Percentiles rank a stretch among this genome's conserved stretches.
These are phyloP conservation scores for Penicillium coprophilum DNA, from an alignment of 495 filamentous ascomycete species.

Conservation along the genomic window DNA sequence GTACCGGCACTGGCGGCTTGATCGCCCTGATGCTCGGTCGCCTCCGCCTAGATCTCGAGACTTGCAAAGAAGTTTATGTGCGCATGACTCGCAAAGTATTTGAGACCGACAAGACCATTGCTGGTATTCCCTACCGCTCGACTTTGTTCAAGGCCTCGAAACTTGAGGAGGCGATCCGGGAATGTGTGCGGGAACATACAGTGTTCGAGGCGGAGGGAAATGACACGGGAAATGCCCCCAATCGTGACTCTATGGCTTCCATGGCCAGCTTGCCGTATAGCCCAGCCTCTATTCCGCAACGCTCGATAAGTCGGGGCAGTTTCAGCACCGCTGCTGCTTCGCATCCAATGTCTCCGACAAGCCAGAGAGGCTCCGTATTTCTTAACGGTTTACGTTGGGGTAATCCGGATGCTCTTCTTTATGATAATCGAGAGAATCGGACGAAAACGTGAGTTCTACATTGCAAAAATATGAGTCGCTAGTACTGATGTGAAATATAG, in stretches of 20 bases:
- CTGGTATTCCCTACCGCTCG: slow-evolving; percentile 87
- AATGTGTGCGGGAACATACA: slow-evolving; percentile 85
- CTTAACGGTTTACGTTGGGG: slow-evolving; percentile 52
- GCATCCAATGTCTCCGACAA: slow-evolving; percentile 28
- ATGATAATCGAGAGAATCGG: slow-evolving; percentile 78
- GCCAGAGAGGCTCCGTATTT: slow-evolving; percentile 38
- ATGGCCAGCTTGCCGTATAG: slow-evolving; percentile 42
- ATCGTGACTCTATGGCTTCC: slow-evolving; percentile 40
- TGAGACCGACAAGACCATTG: slow-evolving; percentile 96
- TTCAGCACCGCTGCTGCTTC: slow-evolving; percentile 38
- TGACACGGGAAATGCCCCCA: slow-evolving; percentile 41
- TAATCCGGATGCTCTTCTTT: slow-evolving; percentile 63
- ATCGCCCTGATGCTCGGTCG: slow-evolving; percentile 97
- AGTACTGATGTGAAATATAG: slow-evolving; percentile 41
- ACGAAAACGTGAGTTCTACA: slow-evolving; percentile 81
- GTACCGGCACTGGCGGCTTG: slow-evolving; percentile 90
- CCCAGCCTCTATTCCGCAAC: slow-evolving; percentile 39
- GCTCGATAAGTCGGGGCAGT: slow-evolving; percentile 48
- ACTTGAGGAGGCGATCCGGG: slow-evolving; percentile 88
- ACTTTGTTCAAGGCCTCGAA: slow-evolving; percentile 96
- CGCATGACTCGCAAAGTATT: slow-evolving; percentile 92
- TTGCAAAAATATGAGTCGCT: neutral
- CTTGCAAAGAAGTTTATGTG: slow-evolving; percentile 94
- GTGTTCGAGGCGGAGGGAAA: slow-evolving; percentile 80
- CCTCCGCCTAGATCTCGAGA: slow-evolving; percentile 87